These are phyloP conservation scores for Aspergillus affinis DNA, from an alignment of 495 filamentous ascomycete genomes.

Conservation along the genomic window DNA sequence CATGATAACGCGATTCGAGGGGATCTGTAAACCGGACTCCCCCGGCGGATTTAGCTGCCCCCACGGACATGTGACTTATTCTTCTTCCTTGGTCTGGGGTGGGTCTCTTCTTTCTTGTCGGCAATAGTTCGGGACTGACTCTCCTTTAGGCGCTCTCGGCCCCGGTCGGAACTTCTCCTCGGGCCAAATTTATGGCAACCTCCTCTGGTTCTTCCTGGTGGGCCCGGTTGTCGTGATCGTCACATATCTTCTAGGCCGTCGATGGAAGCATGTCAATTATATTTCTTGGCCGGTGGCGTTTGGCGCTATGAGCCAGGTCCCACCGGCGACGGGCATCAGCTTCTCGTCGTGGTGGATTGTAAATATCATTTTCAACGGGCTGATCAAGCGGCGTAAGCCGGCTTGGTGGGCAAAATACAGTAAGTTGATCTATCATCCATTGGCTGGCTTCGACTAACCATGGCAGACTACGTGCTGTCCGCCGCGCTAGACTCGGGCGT, in stretches of 20 bases:
- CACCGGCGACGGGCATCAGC: constrained; percentile 66
- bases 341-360: constrained; percentile 69
- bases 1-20: constrained; percentile 59
- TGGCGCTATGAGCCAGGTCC: constrained; percentile 62
- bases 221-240: constrained; percentile 57
- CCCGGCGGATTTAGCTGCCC: constrained; percentile 67
- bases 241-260: constrained; percentile 55
- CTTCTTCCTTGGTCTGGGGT: constrained; percentile 70
- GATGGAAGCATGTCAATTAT: constrained; percentile 53
- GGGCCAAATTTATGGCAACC: constrained; percentile 62
- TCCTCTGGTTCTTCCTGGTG: constrained; percentile 63
- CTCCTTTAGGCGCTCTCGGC: constrained; percentile 51
- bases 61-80: constrained; percentile 66
- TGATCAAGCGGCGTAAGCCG: constrained; percentile 55
- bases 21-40: constrained; percentile 60
- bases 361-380: constrained; percentile 63
- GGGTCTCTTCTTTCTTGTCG: constrained; percentile 13
- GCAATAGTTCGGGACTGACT: constrained; percentile 2
- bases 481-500: constrained; percentile 62
- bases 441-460: constrained; percentile 39
- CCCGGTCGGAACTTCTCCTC: constrained; percentile 67
- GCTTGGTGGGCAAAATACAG: constrained; percentile 66
- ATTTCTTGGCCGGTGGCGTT: constrained; percentile 68
- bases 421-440: constrained; percentile 38
- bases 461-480: constrained; percentile 61